Evolutionary conservation across 192 early-diverging fungal genomes (phyloP).

Genomic region (Podila verticillata): DNA sequence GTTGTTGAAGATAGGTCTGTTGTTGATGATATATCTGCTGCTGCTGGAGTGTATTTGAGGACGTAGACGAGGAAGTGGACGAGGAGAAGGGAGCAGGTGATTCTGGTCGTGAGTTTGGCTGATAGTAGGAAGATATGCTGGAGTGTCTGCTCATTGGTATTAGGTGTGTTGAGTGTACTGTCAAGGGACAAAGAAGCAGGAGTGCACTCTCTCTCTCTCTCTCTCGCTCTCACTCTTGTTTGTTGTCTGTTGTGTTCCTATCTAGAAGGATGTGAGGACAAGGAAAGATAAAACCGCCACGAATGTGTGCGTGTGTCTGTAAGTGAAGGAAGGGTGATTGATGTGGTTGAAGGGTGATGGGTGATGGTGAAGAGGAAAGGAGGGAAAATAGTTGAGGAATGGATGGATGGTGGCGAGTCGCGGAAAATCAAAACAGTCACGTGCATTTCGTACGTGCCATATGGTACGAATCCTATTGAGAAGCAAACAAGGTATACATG

Average conservation of each 20-base stretch:
- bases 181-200: not conserved
- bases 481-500: too few relatives aligned
- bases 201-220: not conserved
- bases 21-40: not conserved
- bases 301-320: too few relatives aligned
- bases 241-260: too few relatives aligned
- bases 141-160: conserved; percentile 39
- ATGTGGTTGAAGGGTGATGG: too few relatives aligned
- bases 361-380: not conserved
- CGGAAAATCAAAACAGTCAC: too few relatives aligned
- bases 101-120: conserved; percentile 40
- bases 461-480: too few relatives aligned
- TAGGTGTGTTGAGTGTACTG: not conserved
- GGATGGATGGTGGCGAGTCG: not conserved
- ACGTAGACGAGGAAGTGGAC: conserved; percentile 13
- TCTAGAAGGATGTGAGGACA: too few relatives aligned
- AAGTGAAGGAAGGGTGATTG: too few relatives aligned
- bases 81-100: conserved; percentile 27
- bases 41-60: conserved; percentile 8
- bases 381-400: not conserved
- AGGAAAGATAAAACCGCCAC: too few relatives aligned
- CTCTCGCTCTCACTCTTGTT: too few relatives aligned
- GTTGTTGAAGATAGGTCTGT: not conserved
- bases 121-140: conserved; percentile 42
- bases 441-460: too few relatives aligned